These are phyloP conservation scores for Lyophyllum atratum DNA, from an alignment of 768 basidiomycete genomes.

Conservation along the genomic window DNA sequence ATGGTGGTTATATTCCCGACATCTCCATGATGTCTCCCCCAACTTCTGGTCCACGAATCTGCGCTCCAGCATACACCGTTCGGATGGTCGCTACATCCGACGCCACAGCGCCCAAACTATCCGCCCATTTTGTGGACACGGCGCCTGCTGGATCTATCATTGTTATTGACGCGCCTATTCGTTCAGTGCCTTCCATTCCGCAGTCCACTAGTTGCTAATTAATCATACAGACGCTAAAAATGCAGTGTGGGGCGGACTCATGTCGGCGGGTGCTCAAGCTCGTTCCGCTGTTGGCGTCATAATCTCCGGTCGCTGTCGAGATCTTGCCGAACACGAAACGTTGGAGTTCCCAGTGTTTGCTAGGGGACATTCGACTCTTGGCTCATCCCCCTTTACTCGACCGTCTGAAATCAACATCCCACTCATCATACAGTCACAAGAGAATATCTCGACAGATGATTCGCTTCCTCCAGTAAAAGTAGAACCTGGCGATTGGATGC, in stretches of 20 bases:
- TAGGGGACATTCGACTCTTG: conserved; percentile 79
- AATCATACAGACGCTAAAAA: conserved; percentile 60
- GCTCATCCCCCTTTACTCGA: conserved; percentile 83
- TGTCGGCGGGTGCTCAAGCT: conserved; percentile 83
- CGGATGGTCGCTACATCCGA: conserved; percentile 70
- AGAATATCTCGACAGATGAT: conserved; percentile 28
- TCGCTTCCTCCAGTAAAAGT: conserved; percentile 58
- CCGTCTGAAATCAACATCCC: conserved; percentile 76
- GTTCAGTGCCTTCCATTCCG: conserved; percentile 39
- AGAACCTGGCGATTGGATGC: conserved; percentile 75
- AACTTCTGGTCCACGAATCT: conserved; percentile 37
- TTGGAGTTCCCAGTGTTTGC: conserved; percentile 82
- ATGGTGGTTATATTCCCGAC: conserved; percentile 84
- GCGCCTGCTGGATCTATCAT: conserved; percentile 65
- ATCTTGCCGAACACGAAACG: conserved; percentile 74
- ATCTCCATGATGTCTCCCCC: conserved; percentile 58
- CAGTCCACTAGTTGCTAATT: conserved; percentile 19
- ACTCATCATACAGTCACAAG: conserved; percentile 49
- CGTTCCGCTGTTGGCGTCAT: conserved; percentile 73
- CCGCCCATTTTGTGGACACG: conserved; percentile 82
- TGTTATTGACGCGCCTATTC: conserved; percentile 72
- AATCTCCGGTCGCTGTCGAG: conserved; percentile 84
- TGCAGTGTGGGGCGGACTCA: conserved; percentile 92
- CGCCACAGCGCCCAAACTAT: conserved; percentile 59
- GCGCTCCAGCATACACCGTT: conserved; percentile 87